Evolutionary conservation across 768 basidiomycete species (phyloP), one percentile per base, ranked within the genome.

Genomic region (Tulasnella sp.): DNA sequence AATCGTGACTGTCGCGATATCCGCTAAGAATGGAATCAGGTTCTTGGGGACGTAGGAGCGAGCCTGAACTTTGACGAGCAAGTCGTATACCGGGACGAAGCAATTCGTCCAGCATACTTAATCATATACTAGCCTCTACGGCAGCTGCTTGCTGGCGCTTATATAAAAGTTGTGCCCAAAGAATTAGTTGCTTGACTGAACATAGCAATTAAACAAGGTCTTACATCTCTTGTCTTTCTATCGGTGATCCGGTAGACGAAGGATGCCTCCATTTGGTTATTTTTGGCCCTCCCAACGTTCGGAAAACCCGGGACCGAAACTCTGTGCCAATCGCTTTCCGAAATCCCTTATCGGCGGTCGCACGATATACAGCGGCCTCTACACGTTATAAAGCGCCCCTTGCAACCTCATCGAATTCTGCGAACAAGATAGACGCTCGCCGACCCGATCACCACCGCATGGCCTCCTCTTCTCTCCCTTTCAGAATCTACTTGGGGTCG

Each of bases 141-240:
- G 87, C 87, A 88, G 10, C 21, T 48, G 1, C 7, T 48, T 48
- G n/a, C n/a, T n/a, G n/a, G n/a, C 21, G 16, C 18, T 21, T 1
- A n/a, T n/a, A n/a, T 48, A 14, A 19, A 1, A 48, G 16, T 21
- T 19, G 7, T 44, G 44, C 44, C 1, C 16, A 44, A 3, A 44
- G 19, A 40, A 44, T 16, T 10, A 44, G n/a, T 2, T 18, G 44
- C 1, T 44, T 18, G 44, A 44, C 8, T 44, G 16, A 1, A 16
- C 16, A 44, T 44, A 44, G 1, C 14, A 18, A 18, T 2, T 18
- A 14, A 44, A 44, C 8, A 44, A 18, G 44, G 1, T 18, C 8
- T 44, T 44, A 18, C 44, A 10, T 52, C 52, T 34, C 18, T 68
- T 6, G 10, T n/a, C 24, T 0, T 27, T 68, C 31, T 12, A 68